These are phyloP conservation scores for Sutorius australiensis DNA, from an alignment of 768 basidiomycete species.

Conservation along the genomic window DNA sequence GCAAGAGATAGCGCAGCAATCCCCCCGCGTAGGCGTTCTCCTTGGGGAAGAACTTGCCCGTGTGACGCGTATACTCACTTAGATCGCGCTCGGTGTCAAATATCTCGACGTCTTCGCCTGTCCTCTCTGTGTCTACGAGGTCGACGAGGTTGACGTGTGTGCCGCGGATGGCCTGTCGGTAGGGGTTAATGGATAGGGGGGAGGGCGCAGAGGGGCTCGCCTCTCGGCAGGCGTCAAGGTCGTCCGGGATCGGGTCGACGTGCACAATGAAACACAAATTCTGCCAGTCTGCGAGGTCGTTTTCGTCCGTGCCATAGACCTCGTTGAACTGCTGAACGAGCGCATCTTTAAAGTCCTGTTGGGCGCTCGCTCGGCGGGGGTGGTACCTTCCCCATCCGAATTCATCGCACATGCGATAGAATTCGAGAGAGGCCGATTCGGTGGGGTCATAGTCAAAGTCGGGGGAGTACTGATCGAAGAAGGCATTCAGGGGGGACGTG, in stretches of 20 bases:
- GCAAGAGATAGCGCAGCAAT: conserved; percentile 10
- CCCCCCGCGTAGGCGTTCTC: conserved; percentile 17
- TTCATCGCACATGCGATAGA: conserved; percentile 17
- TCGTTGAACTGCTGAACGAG: conserved; percentile 15
- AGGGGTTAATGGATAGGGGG: too few species aligned
- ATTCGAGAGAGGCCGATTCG: conserved; percentile 10
- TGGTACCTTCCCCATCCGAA: conserved; percentile 1
- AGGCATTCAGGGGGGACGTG: neutral
- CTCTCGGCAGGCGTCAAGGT: conserved; percentile 6
- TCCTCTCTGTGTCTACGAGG: conserved; percentile 11
- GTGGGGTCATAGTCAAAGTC: conserved; percentile 6
- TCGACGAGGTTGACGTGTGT: conserved; percentile 17
- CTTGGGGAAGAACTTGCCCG: conserved; percentile 14
- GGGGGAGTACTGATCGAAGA: conserved; percentile 1
- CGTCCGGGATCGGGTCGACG: conserved; percentile 8
- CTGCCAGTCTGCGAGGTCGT: conserved; percentile 7
- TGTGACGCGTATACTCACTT: conserved; percentile 1
- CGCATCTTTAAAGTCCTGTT: conserved; percentile 5
- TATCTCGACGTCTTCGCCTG: neutral
- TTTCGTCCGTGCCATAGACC: conserved; percentile 11
- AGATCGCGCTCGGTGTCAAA: conserved; percentile 11
- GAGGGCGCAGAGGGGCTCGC: neutral
- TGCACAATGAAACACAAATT: conserved; percentile 2
- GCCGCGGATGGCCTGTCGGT: neutral
- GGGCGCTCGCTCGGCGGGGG: neutral